Conservation (phyloP, 441 rosid species). For the Hura crepitans region DNA sequence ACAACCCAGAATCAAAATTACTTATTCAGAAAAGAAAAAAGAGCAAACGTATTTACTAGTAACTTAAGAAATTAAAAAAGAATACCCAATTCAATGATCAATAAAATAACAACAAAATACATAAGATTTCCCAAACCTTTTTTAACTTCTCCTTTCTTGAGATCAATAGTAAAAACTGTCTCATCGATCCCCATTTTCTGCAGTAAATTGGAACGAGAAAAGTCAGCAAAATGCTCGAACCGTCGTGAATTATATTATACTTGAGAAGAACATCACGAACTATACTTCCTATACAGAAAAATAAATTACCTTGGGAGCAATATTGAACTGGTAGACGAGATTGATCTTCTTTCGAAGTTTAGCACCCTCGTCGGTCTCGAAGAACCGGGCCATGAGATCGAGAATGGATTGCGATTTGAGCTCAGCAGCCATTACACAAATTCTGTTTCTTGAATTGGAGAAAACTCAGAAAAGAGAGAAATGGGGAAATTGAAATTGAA, state of each 20-base stretch:
- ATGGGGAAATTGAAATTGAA: neutral
- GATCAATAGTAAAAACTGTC: constrained; percentile 65
- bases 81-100: too few species aligned
- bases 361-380: constrained; percentile 67
- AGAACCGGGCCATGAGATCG: constrained; percentile 64
- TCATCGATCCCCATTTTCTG: constrained; percentile 91
- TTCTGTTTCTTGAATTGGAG: neutral
- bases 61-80: too few species aligned
- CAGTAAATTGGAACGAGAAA: neutral
- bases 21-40: neutral
- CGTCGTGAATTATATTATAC: neutral
- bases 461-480: neutral
- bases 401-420: constrained; percentile 69
- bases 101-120: neutral
- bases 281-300: too few species aligned
- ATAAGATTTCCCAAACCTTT: constrained; percentile 54
- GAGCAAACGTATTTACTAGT: too few species aligned
- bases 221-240: neutral
- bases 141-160: constrained; percentile 80
- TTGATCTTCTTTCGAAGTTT: constrained; percentile 56
- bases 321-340: constrained; percentile 76
- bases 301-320: constrained; percentile 68
- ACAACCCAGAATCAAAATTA: neutral
- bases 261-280: too few species aligned
- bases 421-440: constrained; percentile 35